A percentile compares a stretch with the other conserved stretches of the same genome.
Conservation (phyloP, 2,329 filamentous ascomycete genomes). For the Akanthomyces uredinophilus region DNA sequence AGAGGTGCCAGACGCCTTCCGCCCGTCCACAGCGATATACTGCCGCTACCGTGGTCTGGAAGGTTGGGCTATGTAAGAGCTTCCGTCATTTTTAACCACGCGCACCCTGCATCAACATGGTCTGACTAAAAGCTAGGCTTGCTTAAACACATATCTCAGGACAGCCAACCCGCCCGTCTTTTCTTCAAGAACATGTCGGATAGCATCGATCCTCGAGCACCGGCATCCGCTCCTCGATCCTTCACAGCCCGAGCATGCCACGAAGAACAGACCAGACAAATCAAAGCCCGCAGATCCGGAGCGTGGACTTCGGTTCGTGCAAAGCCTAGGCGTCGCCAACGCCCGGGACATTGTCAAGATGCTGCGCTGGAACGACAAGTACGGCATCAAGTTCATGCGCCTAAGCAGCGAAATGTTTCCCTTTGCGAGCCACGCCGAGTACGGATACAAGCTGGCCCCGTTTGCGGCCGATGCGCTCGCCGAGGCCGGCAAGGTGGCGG, state of each 20-base stretch:
- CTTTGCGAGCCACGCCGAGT: conserved; percentile 81
- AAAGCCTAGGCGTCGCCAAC: conserved; percentile 75
- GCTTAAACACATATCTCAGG: conserved; percentile 86
- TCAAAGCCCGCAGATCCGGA: conserved; percentile 59
- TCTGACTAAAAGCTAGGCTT: conserved; percentile 51
- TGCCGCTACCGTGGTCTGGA: conserved; percentile 88
- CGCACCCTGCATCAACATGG: conserved; percentile 8
- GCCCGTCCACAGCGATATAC: conserved; percentile 66
- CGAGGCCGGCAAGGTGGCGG: conserved; percentile 71
- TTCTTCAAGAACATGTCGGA: conserved; percentile 84
- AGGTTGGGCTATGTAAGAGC: conserved; percentile 74
- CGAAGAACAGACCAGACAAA: conserved; percentile 81
- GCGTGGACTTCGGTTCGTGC: conserved; percentile 67
- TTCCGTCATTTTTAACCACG: not conserved
- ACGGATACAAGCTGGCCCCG: conserved; percentile 74
- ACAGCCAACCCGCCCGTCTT: conserved; percentile 79
- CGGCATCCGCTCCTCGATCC: conserved; percentile 75
- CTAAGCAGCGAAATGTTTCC: conserved; percentile 96
- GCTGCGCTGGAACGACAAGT: conserved; percentile 86
- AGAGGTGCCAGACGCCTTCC: conserved; percentile 46
- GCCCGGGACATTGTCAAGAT: conserved; percentile 79
- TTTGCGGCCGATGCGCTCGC: conserved; percentile 76
- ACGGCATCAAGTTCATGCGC: conserved; percentile 86
- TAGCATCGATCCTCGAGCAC: conserved; percentile 85
- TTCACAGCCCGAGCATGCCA: conserved; percentile 69